These are phyloP conservation scores for Musa schizocarpa DNA, from an alignment of 176 grass and related monocot species.

Conservation along the genomic window DNA sequence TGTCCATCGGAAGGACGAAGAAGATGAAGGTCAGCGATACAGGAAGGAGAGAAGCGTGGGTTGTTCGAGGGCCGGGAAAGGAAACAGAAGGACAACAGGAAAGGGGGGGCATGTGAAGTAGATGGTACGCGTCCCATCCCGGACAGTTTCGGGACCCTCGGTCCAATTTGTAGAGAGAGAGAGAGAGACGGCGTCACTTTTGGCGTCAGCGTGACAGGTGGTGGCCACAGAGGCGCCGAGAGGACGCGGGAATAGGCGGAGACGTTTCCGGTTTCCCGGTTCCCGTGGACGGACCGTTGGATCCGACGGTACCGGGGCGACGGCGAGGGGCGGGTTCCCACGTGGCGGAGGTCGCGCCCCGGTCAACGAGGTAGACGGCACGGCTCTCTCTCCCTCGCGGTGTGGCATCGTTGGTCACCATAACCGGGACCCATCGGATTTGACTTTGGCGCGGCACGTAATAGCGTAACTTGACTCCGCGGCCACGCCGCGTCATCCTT, in stretches of 20 bases:
- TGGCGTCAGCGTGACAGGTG: neutral
- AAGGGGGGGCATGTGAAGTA: neutral
- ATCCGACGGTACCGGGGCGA: neutral
- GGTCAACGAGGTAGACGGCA: neutral
- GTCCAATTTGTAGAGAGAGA: neutral
- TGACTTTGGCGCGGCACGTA: neutral
- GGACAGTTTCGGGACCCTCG: too few relatives aligned
- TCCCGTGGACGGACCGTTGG: neutral
- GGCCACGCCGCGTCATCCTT: neutral
- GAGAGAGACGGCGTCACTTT: neutral
- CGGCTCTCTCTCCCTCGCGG: neutral
- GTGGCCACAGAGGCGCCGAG: neutral
- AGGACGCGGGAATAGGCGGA: neutral
- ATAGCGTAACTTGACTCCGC: neutral
- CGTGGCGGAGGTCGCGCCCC: neutral
- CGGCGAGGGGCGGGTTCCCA: neutral
- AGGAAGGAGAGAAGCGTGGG: neutral
- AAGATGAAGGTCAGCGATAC: neutral
- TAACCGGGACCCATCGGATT: neutral
- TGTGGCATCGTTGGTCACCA: too few relatives aligned
- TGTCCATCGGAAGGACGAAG: neutral
- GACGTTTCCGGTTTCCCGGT: neutral
- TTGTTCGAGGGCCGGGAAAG: neutral
- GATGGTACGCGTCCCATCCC: neutral
- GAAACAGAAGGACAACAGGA: neutral